Conservation (phyloP, 2,329 filamentous ascomycete species). For the Pseudogymnoascus sp. region DNA sequence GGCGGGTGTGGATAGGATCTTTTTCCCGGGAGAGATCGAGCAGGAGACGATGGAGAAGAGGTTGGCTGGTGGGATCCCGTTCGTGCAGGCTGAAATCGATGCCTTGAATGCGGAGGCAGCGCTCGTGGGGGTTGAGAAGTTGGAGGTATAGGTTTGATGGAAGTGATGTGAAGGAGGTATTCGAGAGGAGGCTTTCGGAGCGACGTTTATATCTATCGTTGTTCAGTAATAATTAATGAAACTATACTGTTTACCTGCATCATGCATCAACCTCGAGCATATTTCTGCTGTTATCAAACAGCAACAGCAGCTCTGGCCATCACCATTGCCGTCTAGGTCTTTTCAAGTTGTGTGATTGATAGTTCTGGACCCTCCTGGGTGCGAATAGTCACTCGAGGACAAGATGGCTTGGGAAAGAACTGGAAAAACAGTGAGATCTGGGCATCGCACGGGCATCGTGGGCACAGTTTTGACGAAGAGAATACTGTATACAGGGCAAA, state of each 20-base stretch:
- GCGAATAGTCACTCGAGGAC: neutral
- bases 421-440: neutral
- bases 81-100: slow-evolving; percentile 49
- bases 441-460: neutral
- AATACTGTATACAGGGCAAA: neutral
- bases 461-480: neutral
- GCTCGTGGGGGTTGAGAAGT: slow-evolving; percentile 33
- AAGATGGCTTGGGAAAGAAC: neutral
- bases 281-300: neutral
- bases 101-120: slow-evolving; percentile 47
- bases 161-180: neutral
- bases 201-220: neutral
- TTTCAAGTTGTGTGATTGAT: neutral
- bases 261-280: neutral
- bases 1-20: slow-evolving; percentile 49
- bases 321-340: neutral
- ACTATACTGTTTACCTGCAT: neutral
- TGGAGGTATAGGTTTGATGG: neutral
- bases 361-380: neutral
- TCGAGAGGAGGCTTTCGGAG: neutral
- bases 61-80: slow-evolving; percentile 49
- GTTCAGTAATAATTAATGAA: slow-evolving; percentile 3
- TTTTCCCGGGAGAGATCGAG: slow-evolving; percentile 57
- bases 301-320: neutral
- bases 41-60: slow-evolving; percentile 46